Evolutionary conservation across 495 filamentous ascomycete genomes (phyloP), one percentile per base, ranked within the genome.

Genomic region (Echria macrotheca): DNA sequence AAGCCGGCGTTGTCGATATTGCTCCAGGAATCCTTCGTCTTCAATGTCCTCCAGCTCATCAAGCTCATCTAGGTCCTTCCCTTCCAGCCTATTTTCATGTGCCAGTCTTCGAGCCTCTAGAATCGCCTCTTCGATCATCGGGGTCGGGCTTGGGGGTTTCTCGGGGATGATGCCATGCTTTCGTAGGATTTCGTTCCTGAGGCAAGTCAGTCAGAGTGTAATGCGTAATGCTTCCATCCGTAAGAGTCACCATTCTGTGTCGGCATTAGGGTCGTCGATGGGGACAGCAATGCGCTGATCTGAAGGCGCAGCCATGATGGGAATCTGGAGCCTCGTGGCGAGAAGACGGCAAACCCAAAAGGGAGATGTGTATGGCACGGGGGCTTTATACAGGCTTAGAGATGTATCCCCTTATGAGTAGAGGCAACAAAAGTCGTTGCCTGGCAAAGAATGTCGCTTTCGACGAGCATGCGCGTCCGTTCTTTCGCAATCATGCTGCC

Each of bases 101-200:
- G 88, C 89, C 38, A 88, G 74, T 54, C 78, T 74, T 43, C 86
- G 79, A 5, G 85, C 93, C 68, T 91, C 85, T 32, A 81, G 63
- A 35, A 97, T 76, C n/a, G 93, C 93, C 75, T 96, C 94, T 69
- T 97, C 86, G 58, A 99, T 95, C 54, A 93, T 77, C 11, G 90
- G 88, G 15, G 93, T 95, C 1, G 91, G 91, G 33, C 90, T 94
- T 12, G 91, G 87, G 1, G 91, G 89, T 66, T 95, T 96, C 61
- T 96, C 91, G 10, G 93, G 93, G 47, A 99, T 97, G 44, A 99
- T 73, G 32, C 87, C 87, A 70, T 97, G 89, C 65, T 95, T 90
- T 47, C 93, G 88, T 41, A 99, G 87, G 60, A 99, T 99, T 53
- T 99, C 93, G 61, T 99, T 99, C 91, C 91, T 96, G 63, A n/a